phyloP scores from a whole-genome alignment of 306 rosid genomes.

The Dryas drummondii region DNA sequence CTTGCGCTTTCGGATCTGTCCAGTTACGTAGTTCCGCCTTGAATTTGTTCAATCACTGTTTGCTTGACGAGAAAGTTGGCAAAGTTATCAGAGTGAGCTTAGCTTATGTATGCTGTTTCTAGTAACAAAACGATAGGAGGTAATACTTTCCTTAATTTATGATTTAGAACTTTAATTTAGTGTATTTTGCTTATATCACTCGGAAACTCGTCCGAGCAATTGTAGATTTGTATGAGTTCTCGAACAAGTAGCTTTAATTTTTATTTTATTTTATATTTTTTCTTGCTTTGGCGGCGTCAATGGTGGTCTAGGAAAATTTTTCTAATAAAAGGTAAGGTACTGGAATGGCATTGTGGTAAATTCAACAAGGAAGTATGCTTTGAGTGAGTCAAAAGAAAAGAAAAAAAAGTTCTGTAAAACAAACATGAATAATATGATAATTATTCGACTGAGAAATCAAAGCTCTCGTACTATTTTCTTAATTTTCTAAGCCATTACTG shows the following conservation, averaged over 20 bases:
- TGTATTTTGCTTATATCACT: background rate
- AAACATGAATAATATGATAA: background rate
- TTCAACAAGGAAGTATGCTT: background rate
- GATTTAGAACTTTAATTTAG: background rate
- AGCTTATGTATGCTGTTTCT: conserved; percentile 2
- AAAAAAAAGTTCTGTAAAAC: background rate
- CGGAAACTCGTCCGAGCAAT: too few relatives aligned
- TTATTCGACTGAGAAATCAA: conserved; percentile 11
- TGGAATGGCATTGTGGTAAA: background rate
- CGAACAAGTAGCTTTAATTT: background rate
- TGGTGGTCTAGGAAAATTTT: background rate
- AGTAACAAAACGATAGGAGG: background rate
- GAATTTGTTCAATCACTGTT: conserved; percentile 18
- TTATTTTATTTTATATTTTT: background rate
- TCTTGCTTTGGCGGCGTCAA: background rate
- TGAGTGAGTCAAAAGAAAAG: conserved; percentile 9
- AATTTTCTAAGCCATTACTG: background rate
- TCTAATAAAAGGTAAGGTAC: background rate
- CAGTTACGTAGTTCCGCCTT: conserved; percentile 8
- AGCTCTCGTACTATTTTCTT: background rate
- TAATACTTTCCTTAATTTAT: background rate
- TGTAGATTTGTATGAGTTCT: conserved; percentile 6
- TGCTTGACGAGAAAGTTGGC: conserved; percentile 20
- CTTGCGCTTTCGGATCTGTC: conserved; percentile 46
- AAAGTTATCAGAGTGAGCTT: background rate